Evolutionary conservation across 768 basidiomycete species (phyloP), one percentile per base, ranked within the genome.

Genomic region (Russula virescens): DNA sequence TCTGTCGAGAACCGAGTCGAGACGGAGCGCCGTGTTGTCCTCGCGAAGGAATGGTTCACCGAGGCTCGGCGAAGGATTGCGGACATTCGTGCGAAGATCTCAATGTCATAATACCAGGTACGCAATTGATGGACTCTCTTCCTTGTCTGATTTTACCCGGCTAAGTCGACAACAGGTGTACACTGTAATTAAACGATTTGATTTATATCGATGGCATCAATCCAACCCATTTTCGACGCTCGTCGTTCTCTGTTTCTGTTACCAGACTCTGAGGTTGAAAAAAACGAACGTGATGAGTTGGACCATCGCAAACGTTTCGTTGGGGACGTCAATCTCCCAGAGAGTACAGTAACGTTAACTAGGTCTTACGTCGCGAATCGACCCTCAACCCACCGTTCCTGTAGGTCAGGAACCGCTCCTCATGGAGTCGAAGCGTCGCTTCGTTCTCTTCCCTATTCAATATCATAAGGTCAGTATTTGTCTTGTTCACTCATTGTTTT

Each of bases 401-500:
- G 62, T 69, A 87, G 83, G 78, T 61, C 83, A 90, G 62, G 94
- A 96, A 71, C 94, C 94, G 18, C 77, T 97, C 7, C 78, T 96
- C 61, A 88, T 84, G 71, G 84, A 83, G 62, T 87, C 87, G 0
- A 83, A 82, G 63, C 83, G 84, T 58, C 84, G 94, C 45, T 96
- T 98, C 69, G 92, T 95, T 5, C 78, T 98, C 21, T 97, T 95
- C 73, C 95, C 95, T 1, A 96, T 97, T 63, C 88, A 94, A 71
- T 96, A 94, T 71, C 81, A 85, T 63, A 92, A 96, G 78, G 94
- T 92, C 64, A 66, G 82, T 69, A 25, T 14, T 50, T 42, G 11
- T 31, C 19, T 40, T 13, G 25, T 11, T 40, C 28, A 47, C 21
- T 26, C 4, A 14, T 0, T 23, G 13, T 13, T 8, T 35, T 18